Evolutionary conservation across 768 basidiomycete species (phyloP).

Genomic region (Boletus sensibilis): DNA sequence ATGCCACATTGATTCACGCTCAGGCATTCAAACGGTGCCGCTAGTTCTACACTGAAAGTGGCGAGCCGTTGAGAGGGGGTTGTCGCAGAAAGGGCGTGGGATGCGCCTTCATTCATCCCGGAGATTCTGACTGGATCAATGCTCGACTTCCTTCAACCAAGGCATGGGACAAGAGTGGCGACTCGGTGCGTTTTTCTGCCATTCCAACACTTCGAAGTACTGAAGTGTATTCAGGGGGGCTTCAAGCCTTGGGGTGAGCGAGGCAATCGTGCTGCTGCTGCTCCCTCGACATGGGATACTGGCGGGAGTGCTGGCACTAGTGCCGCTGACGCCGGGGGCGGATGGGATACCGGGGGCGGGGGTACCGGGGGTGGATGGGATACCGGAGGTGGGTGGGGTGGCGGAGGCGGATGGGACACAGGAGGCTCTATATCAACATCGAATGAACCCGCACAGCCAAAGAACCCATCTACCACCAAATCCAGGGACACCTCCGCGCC

Average conservation of each 20-base stretch:
- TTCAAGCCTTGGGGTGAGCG: conserved; percentile 9
- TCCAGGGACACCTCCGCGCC: neutral
- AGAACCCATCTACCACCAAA: neutral
- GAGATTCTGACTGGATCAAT: conserved; percentile 21
- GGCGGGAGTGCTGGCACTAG: neutral
- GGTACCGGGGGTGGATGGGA: conserved; percentile 4
- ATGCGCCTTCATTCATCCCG: conserved; percentile 35
- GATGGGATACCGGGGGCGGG: conserved; percentile 12
- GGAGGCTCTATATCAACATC: conserved; percentile 1
- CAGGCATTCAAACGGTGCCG: neutral
- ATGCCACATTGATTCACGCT: conserved; percentile 3
- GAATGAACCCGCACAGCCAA: neutral
- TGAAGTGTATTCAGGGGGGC: conserved; percentile 3
- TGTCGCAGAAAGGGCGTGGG: conserved; percentile 21
- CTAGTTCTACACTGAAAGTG: conserved; percentile 33
- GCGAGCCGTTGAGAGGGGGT: conserved; percentile 27
- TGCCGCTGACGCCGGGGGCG: neutral
- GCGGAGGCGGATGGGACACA: conserved; percentile 8
- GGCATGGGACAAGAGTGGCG: conserved; percentile 16
- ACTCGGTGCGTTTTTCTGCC: conserved; percentile 15
- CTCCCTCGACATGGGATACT: neutral
- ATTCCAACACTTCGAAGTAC: neutral
- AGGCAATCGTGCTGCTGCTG: neutral
- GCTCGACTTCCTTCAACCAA: conserved; percentile 14
- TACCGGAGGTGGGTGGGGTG: conserved; percentile 11